These are phyloP conservation scores for Acrocalymma vagum DNA, from an alignment of 2,329 filamentous ascomycete genomes.

Conservation along the genomic window DNA sequence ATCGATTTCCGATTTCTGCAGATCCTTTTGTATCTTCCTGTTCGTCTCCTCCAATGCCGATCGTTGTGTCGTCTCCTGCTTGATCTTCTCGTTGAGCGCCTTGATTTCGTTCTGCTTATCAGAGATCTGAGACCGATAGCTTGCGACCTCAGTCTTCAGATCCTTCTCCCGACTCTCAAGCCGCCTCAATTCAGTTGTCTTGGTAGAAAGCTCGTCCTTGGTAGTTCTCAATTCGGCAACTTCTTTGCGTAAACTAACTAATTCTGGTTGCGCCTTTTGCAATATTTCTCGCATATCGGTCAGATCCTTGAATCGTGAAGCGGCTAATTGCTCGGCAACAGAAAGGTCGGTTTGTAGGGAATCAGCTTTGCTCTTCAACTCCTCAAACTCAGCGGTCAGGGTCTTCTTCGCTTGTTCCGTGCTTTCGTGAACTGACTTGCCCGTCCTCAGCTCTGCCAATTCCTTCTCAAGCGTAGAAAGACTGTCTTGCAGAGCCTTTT, in stretches of 20 bases:
- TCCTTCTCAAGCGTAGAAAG: conserved; percentile 77
- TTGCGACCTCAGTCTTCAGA: conserved; percentile 75
- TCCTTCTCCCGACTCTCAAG: conserved; percentile 86
- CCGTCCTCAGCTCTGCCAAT: conserved; percentile 64
- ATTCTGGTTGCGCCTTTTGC: conserved; percentile 85
- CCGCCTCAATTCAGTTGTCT: conserved; percentile 71
- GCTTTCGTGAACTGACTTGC: conserved; percentile 55
- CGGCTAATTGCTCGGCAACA: conserved; percentile 85
- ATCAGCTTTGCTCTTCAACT: conserved; percentile 73
- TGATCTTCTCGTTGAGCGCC: conserved; percentile 78
- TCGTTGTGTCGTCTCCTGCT: conserved; percentile 75
- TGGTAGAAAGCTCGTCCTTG: conserved; percentile 76
- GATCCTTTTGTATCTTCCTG: conserved; percentile 76
- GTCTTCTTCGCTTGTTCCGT: conserved; percentile 63
- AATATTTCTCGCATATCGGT: conserved; percentile 80
- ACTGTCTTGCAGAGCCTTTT: conserved; percentile 68
- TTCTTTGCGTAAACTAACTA: conserved; percentile 80
- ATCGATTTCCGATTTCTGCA: conserved; percentile 79
- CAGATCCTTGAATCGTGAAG: conserved; percentile 87
- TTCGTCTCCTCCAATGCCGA: conserved; percentile 82
- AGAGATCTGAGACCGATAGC: conserved; percentile 72
- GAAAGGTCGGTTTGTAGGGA: conserved; percentile 83
- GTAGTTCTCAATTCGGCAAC: conserved; percentile 75
- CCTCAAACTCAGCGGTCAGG: conserved; percentile 72
- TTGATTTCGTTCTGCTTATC: conserved; percentile 84